Conservation (phyloP, 2,329 filamentous ascomycete genomes). For the Xylaria hypoxylon region DNA sequence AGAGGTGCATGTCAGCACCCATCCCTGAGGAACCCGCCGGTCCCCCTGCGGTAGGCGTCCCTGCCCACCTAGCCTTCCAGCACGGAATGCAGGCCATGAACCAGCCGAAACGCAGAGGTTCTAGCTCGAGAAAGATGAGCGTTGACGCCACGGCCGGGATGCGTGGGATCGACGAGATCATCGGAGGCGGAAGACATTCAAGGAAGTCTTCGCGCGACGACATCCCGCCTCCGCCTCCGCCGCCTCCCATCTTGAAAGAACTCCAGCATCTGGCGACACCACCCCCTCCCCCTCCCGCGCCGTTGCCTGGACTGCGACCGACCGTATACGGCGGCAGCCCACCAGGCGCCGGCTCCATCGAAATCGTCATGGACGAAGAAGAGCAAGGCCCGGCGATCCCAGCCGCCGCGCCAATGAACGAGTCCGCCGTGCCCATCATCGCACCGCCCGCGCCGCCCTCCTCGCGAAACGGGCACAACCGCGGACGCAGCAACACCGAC, state of each 20-base stretch:
- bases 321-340: slow-evolving; percentile 56
- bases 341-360: slow-evolving; percentile 67
- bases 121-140: slow-evolving; percentile 54
- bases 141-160: slow-evolving; percentile 54
- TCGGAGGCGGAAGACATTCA: slow-evolving; percentile 51
- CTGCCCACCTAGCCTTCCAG: slow-evolving; percentile 58
- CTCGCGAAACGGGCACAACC: slow-evolving; percentile 61
- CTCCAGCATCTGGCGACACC: slow-evolving; percentile 71
- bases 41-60: slow-evolving; percentile 49
- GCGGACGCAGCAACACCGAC: slow-evolving; percentile 67
- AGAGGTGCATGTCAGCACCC: slow-evolving; percentile 72
- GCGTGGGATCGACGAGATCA: slow-evolving; percentile 62
- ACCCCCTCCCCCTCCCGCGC: slow-evolving; percentile 71
- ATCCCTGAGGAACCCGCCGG: slow-evolving; percentile 60
- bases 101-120: slow-evolving; percentile 46
- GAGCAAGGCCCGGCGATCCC: slow-evolving; percentile 49
- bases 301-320: slow-evolving; percentile 59
- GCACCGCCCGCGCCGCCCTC: slow-evolving; percentile 59
- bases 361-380: slow-evolving; percentile 74
- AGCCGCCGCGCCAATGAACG: slow-evolving; percentile 54
- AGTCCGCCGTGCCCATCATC: slow-evolving; percentile 59
- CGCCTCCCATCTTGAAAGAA: slow-evolving; percentile 68
- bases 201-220: slow-evolving; percentile 64
- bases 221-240: slow-evolving; percentile 63
- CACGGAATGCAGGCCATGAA: slow-evolving; percentile 46